Percentiles rank a stretch among this genome's conserved stretches.
Evolutionary conservation across 2,329 filamentous ascomycete genomes (phyloP).

Genomic region (Neonectria ditissima): DNA sequence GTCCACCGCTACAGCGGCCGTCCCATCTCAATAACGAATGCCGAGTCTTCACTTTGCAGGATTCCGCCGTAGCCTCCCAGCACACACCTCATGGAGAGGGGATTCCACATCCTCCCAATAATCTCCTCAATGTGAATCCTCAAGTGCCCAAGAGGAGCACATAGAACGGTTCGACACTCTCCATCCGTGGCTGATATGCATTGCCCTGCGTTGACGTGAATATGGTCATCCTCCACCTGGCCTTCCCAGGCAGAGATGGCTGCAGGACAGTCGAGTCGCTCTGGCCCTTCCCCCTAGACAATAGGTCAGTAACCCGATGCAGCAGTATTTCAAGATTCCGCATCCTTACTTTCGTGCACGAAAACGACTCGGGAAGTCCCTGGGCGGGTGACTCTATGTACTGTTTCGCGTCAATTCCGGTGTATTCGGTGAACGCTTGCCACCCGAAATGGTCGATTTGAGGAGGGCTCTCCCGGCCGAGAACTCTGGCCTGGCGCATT

Average conservation of each 20-base stretch:
- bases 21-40: constrained; percentile 35
- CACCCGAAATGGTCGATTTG: constrained; percentile 31
- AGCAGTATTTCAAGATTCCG: background rate
- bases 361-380: constrained; percentile 26
- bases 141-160: constrained; percentile 26
- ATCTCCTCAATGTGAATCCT: constrained; percentile 21
- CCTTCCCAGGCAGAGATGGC: constrained; percentile 34
- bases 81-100: constrained; percentile 36
- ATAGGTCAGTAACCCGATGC: background rate
- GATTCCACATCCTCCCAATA: constrained; percentile 41
- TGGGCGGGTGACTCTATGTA: constrained; percentile 19
- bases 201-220: constrained; percentile 24
- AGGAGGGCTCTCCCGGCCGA: background rate
- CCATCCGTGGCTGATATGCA: constrained; percentile 28
- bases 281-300: constrained; percentile 31
- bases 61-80: constrained; percentile 38
- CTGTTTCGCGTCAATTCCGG: constrained; percentile 29
- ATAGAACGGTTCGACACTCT: constrained; percentile 32
- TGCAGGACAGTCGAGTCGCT: constrained; percentile 33
- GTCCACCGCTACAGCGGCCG: background rate
- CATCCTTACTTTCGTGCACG: constrained; percentile 30
- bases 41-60: constrained; percentile 33
- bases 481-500: background rate
- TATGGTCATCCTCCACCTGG: background rate
- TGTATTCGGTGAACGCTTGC: constrained; percentile 24